phyloP scores from a whole-genome alignment of 1,284 basidiomycete genomes.

The Pseudomicrostroma phylloplanum region DNA sequence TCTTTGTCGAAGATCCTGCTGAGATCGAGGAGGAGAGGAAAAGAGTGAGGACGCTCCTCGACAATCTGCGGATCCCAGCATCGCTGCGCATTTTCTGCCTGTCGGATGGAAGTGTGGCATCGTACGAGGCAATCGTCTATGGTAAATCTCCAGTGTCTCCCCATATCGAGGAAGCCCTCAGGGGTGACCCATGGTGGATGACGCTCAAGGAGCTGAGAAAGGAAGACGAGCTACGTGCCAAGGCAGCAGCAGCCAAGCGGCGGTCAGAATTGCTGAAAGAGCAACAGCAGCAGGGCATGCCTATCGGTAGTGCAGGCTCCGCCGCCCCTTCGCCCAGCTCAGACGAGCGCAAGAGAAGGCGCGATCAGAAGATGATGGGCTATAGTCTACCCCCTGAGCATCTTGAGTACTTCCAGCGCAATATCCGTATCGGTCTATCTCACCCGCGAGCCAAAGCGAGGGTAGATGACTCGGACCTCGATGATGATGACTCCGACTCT shows the following conservation, averaged over 20 bases:
- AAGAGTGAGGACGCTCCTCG: slow-evolving; percentile 41
- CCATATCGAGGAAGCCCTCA: slow-evolving; percentile 30
- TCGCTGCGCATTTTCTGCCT: slow-evolving; percentile 46
- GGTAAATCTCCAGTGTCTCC: slow-evolving; percentile 28
- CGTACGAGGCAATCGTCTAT: slow-evolving; percentile 43
- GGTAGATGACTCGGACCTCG: slow-evolving; percentile 3
- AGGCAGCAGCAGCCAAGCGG: slow-evolving; percentile 28
- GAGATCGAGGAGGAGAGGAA: slow-evolving; percentile 41
- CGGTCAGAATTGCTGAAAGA: slow-evolving; percentile 20
- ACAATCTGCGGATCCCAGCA: slow-evolving; percentile 48
- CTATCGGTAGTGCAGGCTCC: slow-evolving; percentile 2
- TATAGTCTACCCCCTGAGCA: slow-evolving; percentile 44
- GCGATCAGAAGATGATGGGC: slow-evolving; percentile 32
- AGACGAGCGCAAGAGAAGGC: slow-evolving; percentile 21
- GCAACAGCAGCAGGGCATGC: slow-evolving; percentile 6
- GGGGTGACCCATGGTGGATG: slow-evolving; percentile 48
- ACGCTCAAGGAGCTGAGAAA: slow-evolving; percentile 38
- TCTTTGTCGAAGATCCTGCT: slow-evolving; percentile 45
- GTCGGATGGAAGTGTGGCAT: slow-evolving; percentile 31
- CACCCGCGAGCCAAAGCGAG: slow-evolving; percentile 36
- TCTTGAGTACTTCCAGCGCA: slow-evolving; percentile 44
- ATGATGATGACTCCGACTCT: slow-evolving; percentile 8
- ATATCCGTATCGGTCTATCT: slow-evolving; percentile 46
- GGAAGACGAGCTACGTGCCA: slow-evolving; percentile 33
- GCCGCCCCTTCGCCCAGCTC: background rate